phyloP scores from a whole-genome alignment of 371 early-diverging fungal species.

The Mortierella sp. region DNA sequence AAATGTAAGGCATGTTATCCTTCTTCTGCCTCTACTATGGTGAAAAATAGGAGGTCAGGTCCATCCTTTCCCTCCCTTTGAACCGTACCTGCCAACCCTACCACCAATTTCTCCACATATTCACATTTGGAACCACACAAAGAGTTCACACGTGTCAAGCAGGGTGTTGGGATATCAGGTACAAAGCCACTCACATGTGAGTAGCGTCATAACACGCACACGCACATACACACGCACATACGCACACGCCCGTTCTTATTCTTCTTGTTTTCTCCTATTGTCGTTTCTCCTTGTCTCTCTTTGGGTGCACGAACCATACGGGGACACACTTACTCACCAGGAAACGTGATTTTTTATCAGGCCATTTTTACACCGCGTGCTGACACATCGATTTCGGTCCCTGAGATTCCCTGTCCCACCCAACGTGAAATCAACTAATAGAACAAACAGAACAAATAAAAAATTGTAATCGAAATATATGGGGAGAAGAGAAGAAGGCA shows the following conservation, averaged over 20 bases:
- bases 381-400: neutral
- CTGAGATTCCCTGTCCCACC: neutral
- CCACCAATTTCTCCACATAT: slow-evolving; percentile 1
- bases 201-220: neutral
- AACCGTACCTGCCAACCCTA: neutral
- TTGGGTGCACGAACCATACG: slow-evolving; percentile 2
- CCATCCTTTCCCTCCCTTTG: neutral
- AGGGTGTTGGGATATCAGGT: neutral
- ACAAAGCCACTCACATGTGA: slow-evolving; percentile 10
- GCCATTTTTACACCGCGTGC: neutral
- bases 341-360: neutral
- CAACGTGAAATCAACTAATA: neutral
- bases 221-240: neutral
- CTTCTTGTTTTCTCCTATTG: neutral
- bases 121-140: neutral
- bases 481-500: neutral
- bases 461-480: neutral
- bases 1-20: neutral
- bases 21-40: neutral
- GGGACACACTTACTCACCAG: neutral
- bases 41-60: neutral
- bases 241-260: neutral
- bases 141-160: slow-evolving; percentile 11
- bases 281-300: neutral
- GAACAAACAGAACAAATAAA: neutral